Conservation (phyloP, 176 grass and related monocot genomes). For the Rhipidocladum racemiflorum region DNA sequence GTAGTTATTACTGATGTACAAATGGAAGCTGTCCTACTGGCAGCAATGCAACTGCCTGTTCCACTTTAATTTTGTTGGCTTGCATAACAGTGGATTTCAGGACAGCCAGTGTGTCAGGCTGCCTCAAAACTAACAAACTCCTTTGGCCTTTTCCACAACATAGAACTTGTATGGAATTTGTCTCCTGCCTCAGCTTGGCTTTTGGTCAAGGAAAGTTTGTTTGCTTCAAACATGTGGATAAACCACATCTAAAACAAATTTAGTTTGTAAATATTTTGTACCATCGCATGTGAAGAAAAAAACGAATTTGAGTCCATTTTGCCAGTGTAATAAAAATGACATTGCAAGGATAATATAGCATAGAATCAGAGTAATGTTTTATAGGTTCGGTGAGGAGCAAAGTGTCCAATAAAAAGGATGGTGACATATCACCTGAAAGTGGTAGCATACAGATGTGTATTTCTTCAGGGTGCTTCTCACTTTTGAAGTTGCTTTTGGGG, state of each 20-base stretch:
- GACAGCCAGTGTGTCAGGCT: slow-evolving; percentile 37
- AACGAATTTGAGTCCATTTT: background rate
- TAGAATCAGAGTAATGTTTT: background rate
- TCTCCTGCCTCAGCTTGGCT: slow-evolving; percentile 9
- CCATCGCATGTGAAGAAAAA: background rate
- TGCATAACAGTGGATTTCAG: slow-evolving; percentile 37
- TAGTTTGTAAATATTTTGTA: background rate
- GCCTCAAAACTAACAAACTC: slow-evolving; percentile 35
- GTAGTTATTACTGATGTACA: slow-evolving; percentile 28
- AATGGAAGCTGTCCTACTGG: slow-evolving; percentile 3
- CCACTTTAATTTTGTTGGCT: slow-evolving; percentile 36
- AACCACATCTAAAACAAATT: background rate
- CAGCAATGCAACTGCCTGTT: slow-evolving; percentile 11
- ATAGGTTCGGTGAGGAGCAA: background rate
- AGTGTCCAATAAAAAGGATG: slow-evolving; percentile 23
- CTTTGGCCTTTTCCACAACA: slow-evolving; percentile 41
- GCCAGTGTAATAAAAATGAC: background rate
- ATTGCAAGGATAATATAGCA: background rate
- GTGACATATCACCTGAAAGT: slow-evolving; percentile 37
- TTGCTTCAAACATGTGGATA: background rate
- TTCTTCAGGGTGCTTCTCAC: slow-evolving; percentile 33
- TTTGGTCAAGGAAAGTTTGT: slow-evolving; percentile 34
- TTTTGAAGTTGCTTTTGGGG: slow-evolving; percentile 36
- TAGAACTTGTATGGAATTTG: slow-evolving; percentile 23
- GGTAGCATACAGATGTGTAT: slow-evolving; percentile 24